A percentile compares a stretch with the other conserved stretches of the same genome.
Conservation (phyloP, 768 basidiomycete genomes). For the Russula dissimulans region DNA sequence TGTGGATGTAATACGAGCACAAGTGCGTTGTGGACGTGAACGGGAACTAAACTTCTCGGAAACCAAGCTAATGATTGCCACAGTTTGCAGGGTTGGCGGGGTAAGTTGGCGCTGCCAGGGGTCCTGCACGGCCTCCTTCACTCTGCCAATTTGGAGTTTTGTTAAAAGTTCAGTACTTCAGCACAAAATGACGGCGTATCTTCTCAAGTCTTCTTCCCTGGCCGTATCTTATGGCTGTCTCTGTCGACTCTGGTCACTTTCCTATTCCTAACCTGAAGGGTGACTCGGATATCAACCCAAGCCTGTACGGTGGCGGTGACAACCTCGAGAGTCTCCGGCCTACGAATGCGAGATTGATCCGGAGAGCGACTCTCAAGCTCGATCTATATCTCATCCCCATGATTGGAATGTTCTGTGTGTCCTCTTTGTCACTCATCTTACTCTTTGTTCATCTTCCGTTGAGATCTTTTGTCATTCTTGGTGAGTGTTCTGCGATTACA, state of each 20-base stretch:
- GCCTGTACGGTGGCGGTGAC: background rate
- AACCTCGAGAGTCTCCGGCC: conserved; percentile 5
- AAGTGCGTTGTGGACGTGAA: no score
- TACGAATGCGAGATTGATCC: background rate
- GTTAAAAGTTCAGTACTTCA: no score
- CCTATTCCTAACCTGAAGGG: no score
- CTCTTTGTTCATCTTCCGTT: background rate
- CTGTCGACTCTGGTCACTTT: background rate
- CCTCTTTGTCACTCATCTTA: background rate
- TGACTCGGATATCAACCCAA: no score
- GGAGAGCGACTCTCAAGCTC: conserved; percentile 8
- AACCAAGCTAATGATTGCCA: no score
- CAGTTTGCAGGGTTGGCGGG: no score
- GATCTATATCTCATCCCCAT: conserved; percentile 15
- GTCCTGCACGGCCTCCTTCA: no score
- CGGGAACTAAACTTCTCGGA: no score
- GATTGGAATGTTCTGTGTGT: conserved; percentile 18
- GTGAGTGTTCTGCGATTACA: background rate
- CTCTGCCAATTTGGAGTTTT: no score
- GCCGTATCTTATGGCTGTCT: background rate
- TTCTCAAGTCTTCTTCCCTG: background rate
- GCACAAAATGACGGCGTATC: background rate
- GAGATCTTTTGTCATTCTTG: conserved; percentile 17
- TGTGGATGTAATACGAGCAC: no score
- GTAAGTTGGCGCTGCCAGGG: no score